These are phyloP conservation scores for Austroboletus novae-zelandiae DNA, from an alignment of 1,284 basidiomycete genomes.

Conservation along the genomic window DNA sequence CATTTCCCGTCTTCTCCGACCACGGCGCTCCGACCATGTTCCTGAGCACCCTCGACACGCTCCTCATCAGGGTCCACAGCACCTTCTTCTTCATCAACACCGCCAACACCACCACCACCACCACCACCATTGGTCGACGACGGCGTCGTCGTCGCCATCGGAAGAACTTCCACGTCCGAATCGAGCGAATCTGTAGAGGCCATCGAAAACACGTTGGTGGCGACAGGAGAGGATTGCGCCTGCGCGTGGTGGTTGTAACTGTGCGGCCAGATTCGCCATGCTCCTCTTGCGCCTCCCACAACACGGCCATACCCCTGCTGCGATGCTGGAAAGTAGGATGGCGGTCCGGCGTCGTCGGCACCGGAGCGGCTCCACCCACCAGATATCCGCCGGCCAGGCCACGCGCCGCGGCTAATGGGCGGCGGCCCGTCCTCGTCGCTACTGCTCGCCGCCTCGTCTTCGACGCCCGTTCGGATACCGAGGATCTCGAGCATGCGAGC, in stretches of 20 bases:
- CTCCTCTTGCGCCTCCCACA: constrained; percentile 2
- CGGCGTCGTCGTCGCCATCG: constrained; percentile 54
- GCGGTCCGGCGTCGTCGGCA: constrained; percentile 39
- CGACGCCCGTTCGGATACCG: constrained; percentile 95
- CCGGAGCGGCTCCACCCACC: constrained; percentile 43
- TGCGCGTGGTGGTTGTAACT: constrained; percentile 62
- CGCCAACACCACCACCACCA: background rate
- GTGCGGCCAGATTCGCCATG: constrained; percentile 47
- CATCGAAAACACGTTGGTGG: constrained; percentile 48
- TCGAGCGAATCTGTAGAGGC: constrained; percentile 72
- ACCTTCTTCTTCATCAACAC: background rate
- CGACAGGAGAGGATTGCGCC: constrained; percentile 30
- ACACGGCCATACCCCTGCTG: constrained; percentile 36
- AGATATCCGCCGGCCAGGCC: constrained; percentile 26
- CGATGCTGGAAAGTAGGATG: constrained; percentile 35
- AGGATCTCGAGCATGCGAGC: constrained; percentile 95
- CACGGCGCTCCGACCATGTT: constrained; percentile 2
- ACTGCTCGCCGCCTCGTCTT: constrained; percentile 82
- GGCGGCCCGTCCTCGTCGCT: constrained; percentile 68
- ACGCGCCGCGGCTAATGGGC: constrained; percentile 26
- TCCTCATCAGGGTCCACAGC: constrained; percentile 9
- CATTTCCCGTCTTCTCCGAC: constrained; percentile 74
- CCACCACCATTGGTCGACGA: background rate
- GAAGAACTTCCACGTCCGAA: constrained; percentile 78
- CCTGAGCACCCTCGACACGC: constrained; percentile 9